Conservation (phyloP, 2,329 filamentous ascomycete genomes). For the Stagonosporopsis rhizophila region DNA sequence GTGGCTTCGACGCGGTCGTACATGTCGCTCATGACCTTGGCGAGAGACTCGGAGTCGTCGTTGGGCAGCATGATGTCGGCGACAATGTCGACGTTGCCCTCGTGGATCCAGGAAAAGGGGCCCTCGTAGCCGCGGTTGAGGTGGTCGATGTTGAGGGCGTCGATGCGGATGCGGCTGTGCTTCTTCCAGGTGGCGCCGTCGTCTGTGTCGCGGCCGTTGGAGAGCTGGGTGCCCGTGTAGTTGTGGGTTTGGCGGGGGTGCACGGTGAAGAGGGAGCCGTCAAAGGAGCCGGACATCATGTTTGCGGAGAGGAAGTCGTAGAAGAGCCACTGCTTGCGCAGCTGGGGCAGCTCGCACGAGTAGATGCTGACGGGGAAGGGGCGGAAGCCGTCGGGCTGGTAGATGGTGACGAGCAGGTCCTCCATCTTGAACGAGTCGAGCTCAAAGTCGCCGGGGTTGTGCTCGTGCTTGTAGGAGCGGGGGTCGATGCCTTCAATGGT, state of each 20-base stretch:
- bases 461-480: conserved; percentile 84
- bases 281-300: conserved; percentile 94
- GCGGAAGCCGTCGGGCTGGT: conserved; percentile 89
- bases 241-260: conserved; percentile 91
- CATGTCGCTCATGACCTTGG: conserved; percentile 95
- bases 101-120: conserved; percentile 96
- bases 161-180: conserved; percentile 88
- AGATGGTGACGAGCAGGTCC: conserved; percentile 87
- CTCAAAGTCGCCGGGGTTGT: conserved; percentile 92
- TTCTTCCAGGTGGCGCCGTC: conserved; percentile 88
- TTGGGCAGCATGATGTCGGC: conserved; percentile 94
- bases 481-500: conserved; percentile 80
- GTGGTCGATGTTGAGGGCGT: conserved; percentile 93
- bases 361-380: conserved; percentile 96
- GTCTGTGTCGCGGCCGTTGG: conserved; percentile 63
- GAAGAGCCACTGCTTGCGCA: conserved; percentile 96
- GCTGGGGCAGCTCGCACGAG: conserved; percentile 88
- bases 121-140: conserved; percentile 92
- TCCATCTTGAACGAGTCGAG: conserved; percentile 97
- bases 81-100: conserved; percentile 95
- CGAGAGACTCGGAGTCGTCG: conserved; percentile 85
- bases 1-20: conserved; percentile 96
- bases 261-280: conserved; percentile 95
- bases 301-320: conserved; percentile 97
- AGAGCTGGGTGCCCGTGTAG: conserved; percentile 69